These are phyloP conservation scores for Ashbya aceris DNA, from an alignment of 1,139 yeast species.

Conservation along the genomic window DNA sequence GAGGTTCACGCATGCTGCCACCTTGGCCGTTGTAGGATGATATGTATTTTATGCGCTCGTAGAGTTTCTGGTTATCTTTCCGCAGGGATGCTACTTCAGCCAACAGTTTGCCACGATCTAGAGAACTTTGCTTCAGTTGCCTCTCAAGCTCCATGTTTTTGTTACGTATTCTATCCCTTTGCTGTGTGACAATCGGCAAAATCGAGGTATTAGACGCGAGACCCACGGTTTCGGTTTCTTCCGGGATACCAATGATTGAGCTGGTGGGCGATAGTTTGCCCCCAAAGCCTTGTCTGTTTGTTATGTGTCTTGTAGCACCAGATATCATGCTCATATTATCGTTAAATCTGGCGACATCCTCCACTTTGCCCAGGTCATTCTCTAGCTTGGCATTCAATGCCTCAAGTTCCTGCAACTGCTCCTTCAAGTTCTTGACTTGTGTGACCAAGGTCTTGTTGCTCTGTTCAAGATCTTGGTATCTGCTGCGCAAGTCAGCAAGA, in stretches of 20 bases:
- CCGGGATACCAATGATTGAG: conserved; percentile 40
- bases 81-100: conserved; percentile 57
- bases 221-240: conserved; percentile 21
- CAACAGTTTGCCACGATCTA: conserved; percentile 48
- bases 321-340: conserved; percentile 68
- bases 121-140: conserved; percentile 54
- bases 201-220: conserved; percentile 36
- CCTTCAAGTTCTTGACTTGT: conserved; percentile 26
- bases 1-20: conserved; percentile 8
- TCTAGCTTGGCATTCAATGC: conserved; percentile 54
- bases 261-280: conserved; percentile 38
- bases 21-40: conserved; percentile 37
- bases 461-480: conserved; percentile 22
- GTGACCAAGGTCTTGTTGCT: conserved; percentile 15
- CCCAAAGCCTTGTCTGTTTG: conserved; percentile 29
- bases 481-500: conserved; percentile 29
- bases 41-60: conserved; percentile 71
- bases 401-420: conserved; percentile 37
- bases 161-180: conserved; percentile 82
- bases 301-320: conserved; percentile 40
- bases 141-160: conserved; percentile 78
- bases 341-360: conserved; percentile 30
- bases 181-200: conserved; percentile 84
- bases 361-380: conserved; percentile 53
- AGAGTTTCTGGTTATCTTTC: conserved; percentile 67